phyloP scores from a whole-genome alignment of 1,139 yeast genomes.

The Taiozyma onychis region DNA sequence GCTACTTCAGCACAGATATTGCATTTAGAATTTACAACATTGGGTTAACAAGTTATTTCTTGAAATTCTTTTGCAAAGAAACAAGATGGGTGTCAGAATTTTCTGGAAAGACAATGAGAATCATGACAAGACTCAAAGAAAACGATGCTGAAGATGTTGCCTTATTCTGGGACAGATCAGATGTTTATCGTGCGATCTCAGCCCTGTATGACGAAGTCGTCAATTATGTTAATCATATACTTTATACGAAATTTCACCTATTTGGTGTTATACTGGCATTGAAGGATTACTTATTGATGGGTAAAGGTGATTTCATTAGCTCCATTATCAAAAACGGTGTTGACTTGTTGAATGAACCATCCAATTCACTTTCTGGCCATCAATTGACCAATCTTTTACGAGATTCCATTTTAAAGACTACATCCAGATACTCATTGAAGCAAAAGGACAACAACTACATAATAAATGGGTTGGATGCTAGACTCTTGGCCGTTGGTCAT shows the following conservation, averaged over 20 bases:
- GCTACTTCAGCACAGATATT: constrained; percentile 42
- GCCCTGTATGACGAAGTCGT: constrained; percentile 54
- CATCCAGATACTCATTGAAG: constrained; percentile 38
- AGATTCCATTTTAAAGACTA: constrained; percentile 61
- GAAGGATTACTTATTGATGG: constrained; percentile 64
- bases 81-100: constrained; percentile 49
- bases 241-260: constrained; percentile 46
- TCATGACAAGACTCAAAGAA: constrained; percentile 5
- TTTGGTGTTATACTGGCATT: constrained; percentile 54
- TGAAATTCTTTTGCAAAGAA: constrained; percentile 61
- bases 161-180: constrained; percentile 8
- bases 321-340: constrained; percentile 53
- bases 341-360: constrained; percentile 52
- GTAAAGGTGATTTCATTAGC: constrained; percentile 74
- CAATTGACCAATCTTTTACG: constrained; percentile 60
- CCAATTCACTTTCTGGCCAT: constrained; percentile 57
- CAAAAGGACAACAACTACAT: constrained; percentile 29
- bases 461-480: constrained; percentile 67
- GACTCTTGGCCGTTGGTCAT: constrained; percentile 64
- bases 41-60: constrained; percentile 72
- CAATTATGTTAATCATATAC: constrained; percentile 43
- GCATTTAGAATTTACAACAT: constrained; percentile 62
- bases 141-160: constrained; percentile 5
- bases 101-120: constrained; percentile 8
- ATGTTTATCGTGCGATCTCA: constrained; percentile 31